Base-by-base conservation (phyloP, 2,329 filamentous ascomycete genomes). In the Botrytis fragariae region DNA sequence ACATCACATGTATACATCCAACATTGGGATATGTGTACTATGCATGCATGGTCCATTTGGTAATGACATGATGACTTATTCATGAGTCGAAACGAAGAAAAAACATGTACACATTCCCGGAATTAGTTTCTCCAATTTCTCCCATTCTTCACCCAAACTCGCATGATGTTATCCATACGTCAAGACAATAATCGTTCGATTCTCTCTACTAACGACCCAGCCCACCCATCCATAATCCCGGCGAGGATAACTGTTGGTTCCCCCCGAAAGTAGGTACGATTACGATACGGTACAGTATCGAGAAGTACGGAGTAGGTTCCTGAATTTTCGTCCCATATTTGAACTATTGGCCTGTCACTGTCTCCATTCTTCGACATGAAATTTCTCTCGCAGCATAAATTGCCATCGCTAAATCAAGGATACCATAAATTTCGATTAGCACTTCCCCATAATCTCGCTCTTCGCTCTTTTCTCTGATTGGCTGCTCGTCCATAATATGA, bases 391-490 rank as follows among this genome's bases (percentile, higher is more conserved):
- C 54, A 59, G 54, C 48, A n/a, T n/a, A 54, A 54, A 54, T 54
- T 54, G 48, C 25, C 48, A 54, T 54, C 48, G 48, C 48, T n/a
- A 54, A n/a, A 42, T 62, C 60, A 25, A 62, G 60, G 60, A 39
- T 62, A n/a, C 37, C 16, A 57, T 18, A 57, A 62, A n/a, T 62
- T 39, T 42, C 22, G 60, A 25, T 39, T 42, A 63, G 61, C 39
- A 42, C 61, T 42, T 42, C 61, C 61, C 61, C 64, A 57, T 57
- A 44, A 68, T 57, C 64, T 68, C 65, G 65, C 65, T 57, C 48
- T 72, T 72, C 48, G 69, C 61, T 54, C 62, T 67, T 37, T 70
- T 59, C 37, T 61, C 20, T 45, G 22, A 72, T 72, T 72, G 61
- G 60, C 45, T 22, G 25, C 45, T n/a, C 35, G 69, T 3, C 2